Base-by-base conservation (phyloP, 2,329 filamentous ascomycete genomes). In the Sphaceloma murrayae region DNA sequence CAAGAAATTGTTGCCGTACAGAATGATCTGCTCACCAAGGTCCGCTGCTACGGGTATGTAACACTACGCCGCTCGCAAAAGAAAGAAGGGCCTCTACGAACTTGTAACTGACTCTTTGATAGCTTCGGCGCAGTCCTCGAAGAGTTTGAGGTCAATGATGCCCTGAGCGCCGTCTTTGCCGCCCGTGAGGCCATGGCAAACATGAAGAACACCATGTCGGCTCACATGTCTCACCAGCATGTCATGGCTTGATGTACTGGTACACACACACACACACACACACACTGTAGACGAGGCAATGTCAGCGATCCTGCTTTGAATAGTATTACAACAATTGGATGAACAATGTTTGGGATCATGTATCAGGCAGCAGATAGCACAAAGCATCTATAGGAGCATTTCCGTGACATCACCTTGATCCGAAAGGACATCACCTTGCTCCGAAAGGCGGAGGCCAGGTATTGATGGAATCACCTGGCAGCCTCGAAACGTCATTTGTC, bases 1-100 rank as follows among this genome's bases (percentile, higher is more conserved):
- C 72, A 76, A 29, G 86, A 95, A 56, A 77, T 94, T 53, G 70
- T 74, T 53, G 73, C 69, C 50, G 70, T 95, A 52, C 78, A 82
- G 40, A 78, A 80, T 40, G 83, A 86, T 47, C 70, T 96, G 46
- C 69, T 76, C 54, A 73, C 74, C 46, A 95, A 94, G 65, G 79
- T 94, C 47, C 76, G 87, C 51, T 96, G 91, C 62, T 95, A 95
- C 62, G 91, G 91, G 84, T 89, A 67, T 57, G 81, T 73, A 31
- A 6, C 10, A 16, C 4, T 43, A 16, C 16, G 18, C 17, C 18
- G 13, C n/a, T 9, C 45, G 9, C n/a, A n/a, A 13, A 14, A 30
- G n/a, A 14, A 22, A n/a, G n/a, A n/a, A n/a, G n/a, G n/a, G n/a
- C n/a, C n/a, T n/a, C n/a, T n/a, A n/a, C n/a, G n/a, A n/a, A n/a